A percentile compares a stretch with the other conserved stretches of the same genome.
Conservation (phyloP, 306 rosid genomes). For the Vachellia collinsii region DNA sequence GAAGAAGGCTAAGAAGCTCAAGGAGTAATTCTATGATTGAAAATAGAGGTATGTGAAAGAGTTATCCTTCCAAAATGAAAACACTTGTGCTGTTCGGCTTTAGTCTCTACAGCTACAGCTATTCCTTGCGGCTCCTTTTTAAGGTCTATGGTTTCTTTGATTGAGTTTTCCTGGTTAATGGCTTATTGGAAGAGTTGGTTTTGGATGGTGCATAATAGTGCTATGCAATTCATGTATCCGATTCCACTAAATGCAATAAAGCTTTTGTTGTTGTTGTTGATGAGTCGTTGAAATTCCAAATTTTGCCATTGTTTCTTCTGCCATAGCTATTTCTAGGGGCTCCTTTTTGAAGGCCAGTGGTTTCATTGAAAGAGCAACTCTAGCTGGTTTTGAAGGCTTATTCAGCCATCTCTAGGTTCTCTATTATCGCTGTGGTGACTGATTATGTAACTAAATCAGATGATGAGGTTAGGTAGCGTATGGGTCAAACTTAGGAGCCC, state of each 20-base stretch:
- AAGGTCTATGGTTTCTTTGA: slow-evolving; percentile 24
- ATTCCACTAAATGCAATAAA: background rate
- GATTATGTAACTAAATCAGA: background rate
- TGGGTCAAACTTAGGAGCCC: background rate
- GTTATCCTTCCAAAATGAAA: slow-evolving; percentile 23
- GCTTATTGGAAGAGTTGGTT: background rate
- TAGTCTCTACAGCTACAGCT: slow-evolving; percentile 14
- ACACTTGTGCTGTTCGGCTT: slow-evolving; percentile 11
- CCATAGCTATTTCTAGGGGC: slow-evolving; percentile 26
- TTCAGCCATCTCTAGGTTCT: slow-evolving; percentile 19
- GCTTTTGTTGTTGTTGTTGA: background rate
- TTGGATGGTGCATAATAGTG: background rate
- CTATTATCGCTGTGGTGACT: background rate
- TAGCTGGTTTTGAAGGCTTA: slow-evolving; percentile 15
- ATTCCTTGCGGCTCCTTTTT: slow-evolving; percentile 12
- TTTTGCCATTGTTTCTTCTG: background rate
- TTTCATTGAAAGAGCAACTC: too few species aligned
- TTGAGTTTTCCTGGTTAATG: background rate
- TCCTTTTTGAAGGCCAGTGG: slow-evolving; percentile 14
- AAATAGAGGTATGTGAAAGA: slow-evolving; percentile 6
- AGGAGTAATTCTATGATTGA: slow-evolving; percentile 9
- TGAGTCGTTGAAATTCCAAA: background rate
- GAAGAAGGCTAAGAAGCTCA: slow-evolving; percentile 58
- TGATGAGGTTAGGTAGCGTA: background rate
- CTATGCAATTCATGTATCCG: background rate